A percentile compares a stretch with the other conserved stretches of the same genome.
These are phyloP conservation scores for Tripidium arundinaceum DNA, from an alignment of 202 grass and related monocot genomes.

Conservation along the genomic window DNA sequence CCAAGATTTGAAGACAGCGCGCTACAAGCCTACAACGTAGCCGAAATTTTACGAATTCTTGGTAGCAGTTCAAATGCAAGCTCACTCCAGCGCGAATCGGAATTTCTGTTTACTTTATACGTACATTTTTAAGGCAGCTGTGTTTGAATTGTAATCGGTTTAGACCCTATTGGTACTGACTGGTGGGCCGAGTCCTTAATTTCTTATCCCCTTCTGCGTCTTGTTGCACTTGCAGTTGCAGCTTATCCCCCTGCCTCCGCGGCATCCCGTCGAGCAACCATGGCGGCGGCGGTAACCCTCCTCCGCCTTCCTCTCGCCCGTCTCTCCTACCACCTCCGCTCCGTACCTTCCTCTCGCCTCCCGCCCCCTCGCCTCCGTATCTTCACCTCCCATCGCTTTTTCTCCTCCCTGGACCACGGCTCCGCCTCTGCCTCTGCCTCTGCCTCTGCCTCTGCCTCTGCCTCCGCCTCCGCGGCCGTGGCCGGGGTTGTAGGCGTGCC, in stretches of 20 bases:
- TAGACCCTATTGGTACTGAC: not conserved
- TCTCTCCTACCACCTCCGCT: slow-evolving; percentile 32
- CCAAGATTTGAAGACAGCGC: not conserved
- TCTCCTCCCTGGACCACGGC: slow-evolving; percentile 25
- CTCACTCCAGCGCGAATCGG: too few relatives aligned
- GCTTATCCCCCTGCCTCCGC: not conserved
- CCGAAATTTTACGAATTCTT: not conserved
- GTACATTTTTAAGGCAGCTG: not conserved
- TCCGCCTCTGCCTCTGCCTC: slow-evolving; percentile 4
- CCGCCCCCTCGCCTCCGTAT: slow-evolving; percentile 17
- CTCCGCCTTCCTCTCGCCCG: slow-evolving; percentile 49
- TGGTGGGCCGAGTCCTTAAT: not conserved
- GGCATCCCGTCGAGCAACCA: slow-evolving; percentile 48
- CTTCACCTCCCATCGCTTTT: not conserved
- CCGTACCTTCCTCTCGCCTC: not conserved
- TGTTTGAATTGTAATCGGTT: not conserved
- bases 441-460: too few relatives aligned
- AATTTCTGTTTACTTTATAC: not conserved
- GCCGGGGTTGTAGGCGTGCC: not conserved
- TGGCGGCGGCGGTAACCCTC: slow-evolving; percentile 37
- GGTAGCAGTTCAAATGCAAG: not conserved
- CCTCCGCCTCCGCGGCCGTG: not conserved
- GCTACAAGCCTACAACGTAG: not conserved
- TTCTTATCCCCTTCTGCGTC: not conserved
- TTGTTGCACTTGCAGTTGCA: not conserved